Conservation (phyloP, 306 rosid genomes). For the Dalbergia oliveri region DNA sequence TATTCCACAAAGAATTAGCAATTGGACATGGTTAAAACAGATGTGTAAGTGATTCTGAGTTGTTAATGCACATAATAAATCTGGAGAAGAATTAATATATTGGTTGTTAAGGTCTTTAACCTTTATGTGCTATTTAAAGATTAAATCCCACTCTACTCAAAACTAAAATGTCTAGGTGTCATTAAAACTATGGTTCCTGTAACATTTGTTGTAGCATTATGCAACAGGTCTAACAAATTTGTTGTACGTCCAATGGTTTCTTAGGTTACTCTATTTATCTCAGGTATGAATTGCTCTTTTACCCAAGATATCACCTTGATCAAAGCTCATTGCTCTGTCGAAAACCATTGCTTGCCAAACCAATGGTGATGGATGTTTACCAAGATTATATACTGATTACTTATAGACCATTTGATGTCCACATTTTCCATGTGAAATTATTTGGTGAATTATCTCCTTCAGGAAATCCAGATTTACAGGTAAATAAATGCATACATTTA, state of each 20-base stretch:
- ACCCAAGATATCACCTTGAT: constrained; percentile 98
- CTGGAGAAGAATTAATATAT: constrained; percentile 26
- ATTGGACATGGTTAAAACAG: not conserved
- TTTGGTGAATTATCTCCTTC: constrained; percentile 86
- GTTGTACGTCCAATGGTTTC: constrained; percentile 37
- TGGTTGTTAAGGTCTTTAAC: not conserved
- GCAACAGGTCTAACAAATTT: constrained; percentile 26
- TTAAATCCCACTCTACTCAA: not conserved
- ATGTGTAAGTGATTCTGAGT: not conserved
- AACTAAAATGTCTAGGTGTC: not conserved
- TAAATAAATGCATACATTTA: constrained; percentile 61
- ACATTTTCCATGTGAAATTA: constrained; percentile 81
- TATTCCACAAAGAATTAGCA: not conserved
- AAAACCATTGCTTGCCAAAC: constrained; percentile 86
- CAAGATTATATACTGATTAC: constrained; percentile 90
- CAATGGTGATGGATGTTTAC: constrained; percentile 97
- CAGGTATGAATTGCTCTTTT: constrained; percentile 96
- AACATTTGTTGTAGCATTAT: constrained; percentile 30
- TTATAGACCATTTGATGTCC: constrained; percentile 94
- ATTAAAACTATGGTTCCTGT: constrained; percentile 27
- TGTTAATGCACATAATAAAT: not conserved
- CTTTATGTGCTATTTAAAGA: constrained; percentile 3
- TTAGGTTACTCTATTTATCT: constrained; percentile 48
- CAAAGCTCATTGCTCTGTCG: constrained; percentile 94
- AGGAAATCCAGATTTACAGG: constrained; percentile 87